phyloP scores from a whole-genome alignment of 1,284 basidiomycete species.

The Ustilago shanxiensis region DNA sequence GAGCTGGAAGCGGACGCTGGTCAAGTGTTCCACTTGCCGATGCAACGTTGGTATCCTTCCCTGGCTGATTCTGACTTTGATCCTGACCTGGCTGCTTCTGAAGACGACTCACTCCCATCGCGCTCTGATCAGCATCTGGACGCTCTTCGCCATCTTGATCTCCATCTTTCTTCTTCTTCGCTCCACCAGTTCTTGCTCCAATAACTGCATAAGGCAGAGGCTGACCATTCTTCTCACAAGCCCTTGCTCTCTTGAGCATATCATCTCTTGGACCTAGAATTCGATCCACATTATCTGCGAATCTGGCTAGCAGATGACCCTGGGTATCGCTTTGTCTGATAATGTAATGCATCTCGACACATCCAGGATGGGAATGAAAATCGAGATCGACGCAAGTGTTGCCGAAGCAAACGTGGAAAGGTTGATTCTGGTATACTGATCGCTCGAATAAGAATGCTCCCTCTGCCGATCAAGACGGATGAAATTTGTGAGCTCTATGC shows the following conservation, averaged over 20 bases:
- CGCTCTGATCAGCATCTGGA: background rate
- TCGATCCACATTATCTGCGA: constrained; percentile 15
- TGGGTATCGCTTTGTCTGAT: background rate
- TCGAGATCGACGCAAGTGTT: constrained; percentile 29
- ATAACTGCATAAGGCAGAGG: constrained; percentile 35
- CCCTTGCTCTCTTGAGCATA: constrained; percentile 14
- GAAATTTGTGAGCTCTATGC: background rate
- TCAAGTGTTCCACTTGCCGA: too few species aligned
- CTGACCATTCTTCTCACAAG: background rate
- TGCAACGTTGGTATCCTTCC: too few species aligned
- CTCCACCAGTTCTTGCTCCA: constrained; percentile 1
- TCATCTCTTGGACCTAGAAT: constrained; percentile 18
- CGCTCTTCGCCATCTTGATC: too few species aligned
- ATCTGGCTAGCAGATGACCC: constrained; percentile 34
- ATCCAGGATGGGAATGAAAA: constrained; percentile 12
- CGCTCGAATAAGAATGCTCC: constrained; percentile 32
- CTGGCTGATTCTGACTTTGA: background rate
- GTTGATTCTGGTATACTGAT: background rate
- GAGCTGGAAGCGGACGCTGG: background rate
- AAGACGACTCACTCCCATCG: too few species aligned
- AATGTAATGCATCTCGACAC: constrained; percentile 21
- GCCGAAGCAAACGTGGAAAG: constrained; percentile 31
- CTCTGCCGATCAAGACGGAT: constrained; percentile 12
- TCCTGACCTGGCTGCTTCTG: too few species aligned
- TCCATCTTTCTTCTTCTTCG: constrained; percentile 3